These are phyloP conservation scores for Calocera viscosa DNA, from an alignment of 768 basidiomycete genomes.

Conservation along the genomic window DNA sequence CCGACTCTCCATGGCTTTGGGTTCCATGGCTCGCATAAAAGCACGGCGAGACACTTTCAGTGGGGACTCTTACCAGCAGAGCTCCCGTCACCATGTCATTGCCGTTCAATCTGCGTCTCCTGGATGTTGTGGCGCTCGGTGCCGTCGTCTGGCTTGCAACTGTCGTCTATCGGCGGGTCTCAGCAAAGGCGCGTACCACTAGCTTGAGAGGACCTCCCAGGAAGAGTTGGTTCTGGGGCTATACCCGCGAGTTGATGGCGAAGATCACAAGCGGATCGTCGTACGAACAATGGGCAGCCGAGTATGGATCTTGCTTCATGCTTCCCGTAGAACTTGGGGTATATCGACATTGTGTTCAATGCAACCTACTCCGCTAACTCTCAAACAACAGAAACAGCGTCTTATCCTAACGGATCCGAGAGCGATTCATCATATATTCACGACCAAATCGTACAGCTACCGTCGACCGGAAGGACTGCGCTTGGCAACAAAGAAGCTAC, in stretches of 20 bases:
- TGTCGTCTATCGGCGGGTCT: neutral
- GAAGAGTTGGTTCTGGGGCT: constrained; percentile 5
- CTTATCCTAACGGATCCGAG: constrained; percentile 45
- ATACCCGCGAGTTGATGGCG: neutral
- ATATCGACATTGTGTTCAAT: neutral
- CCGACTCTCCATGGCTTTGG: neutral
- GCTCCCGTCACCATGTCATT: neutral
- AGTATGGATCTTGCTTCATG: neutral
- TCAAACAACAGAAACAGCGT: neutral
- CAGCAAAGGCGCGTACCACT: neutral
- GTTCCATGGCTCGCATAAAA: neutral
- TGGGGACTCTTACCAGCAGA: neutral
- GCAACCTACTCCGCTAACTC: neutral
- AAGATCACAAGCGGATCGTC: neutral
- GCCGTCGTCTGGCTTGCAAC: neutral
- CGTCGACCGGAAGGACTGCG: constrained; percentile 52
- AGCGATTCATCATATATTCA: constrained; percentile 43
- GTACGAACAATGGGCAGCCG: neutral
- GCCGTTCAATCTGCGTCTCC: neutral
- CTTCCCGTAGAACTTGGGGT: neutral
- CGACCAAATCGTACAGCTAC: constrained; percentile 44
- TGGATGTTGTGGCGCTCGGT: constrained; percentile 1
- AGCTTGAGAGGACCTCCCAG: neutral
- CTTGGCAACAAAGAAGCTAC: constrained; percentile 47
- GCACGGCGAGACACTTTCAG: neutral